Conservation (phyloP, 371 early-diverging fungal species). For the Actinomortierella ambigua region DNA sequence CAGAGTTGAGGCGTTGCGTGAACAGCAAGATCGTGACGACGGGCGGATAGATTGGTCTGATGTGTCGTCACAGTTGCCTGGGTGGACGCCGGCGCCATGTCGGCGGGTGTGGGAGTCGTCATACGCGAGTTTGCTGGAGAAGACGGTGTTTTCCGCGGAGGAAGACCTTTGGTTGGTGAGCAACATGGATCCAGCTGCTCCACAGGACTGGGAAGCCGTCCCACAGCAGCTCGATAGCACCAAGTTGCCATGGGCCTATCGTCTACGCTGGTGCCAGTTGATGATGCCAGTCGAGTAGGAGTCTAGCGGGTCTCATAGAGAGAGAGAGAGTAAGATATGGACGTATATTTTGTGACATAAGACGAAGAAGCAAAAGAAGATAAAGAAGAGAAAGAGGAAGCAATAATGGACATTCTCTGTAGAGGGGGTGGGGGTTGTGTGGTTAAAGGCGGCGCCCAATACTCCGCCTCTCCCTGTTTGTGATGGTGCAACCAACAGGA, state of each 20-base stretch:
- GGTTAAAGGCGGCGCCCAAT: no score
- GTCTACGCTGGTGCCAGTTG: constrained; percentile 20
- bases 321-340: no score
- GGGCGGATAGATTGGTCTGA: constrained; percentile 14
- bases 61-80: constrained; percentile 12
- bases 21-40: neutral
- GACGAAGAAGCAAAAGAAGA: no score
- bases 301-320: no score
- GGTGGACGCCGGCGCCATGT: constrained; percentile 32
- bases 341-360: no score
- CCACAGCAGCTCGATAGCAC: constrained; percentile 22
- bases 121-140: constrained; percentile 19
- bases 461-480: no score
- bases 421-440: no score
- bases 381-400: no score
- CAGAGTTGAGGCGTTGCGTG: constrained; percentile 2
- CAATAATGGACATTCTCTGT: no score
- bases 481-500: no score
- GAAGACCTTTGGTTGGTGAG: constrained; percentile 18
- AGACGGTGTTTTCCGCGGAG: constrained; percentile 24
- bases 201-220: constrained; percentile 26
- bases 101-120: constrained; percentile 29
- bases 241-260: constrained; percentile 12
- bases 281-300: no score
- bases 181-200: constrained; percentile 7